These are phyloP conservation scores for Talaromyces sp. DNA, from an alignment of 2,329 filamentous ascomycete genomes.

Conservation along the genomic window DNA sequence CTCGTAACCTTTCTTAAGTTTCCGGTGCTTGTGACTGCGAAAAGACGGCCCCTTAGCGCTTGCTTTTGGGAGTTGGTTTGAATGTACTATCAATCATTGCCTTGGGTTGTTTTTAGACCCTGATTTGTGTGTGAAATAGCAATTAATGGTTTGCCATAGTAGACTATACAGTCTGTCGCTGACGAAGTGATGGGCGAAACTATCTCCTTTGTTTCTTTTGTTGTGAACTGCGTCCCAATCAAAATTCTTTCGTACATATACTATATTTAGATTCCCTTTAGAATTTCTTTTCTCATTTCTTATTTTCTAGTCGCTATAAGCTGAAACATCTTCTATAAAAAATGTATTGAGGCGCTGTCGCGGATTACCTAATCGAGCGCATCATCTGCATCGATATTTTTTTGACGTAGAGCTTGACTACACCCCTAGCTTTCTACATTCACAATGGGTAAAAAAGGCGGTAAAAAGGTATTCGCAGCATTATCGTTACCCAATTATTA, in stretches of 20 bases:
- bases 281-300: neutral
- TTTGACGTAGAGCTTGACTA: slow-evolving; percentile 16
- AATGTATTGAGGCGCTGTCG: neutral
- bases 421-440: slow-evolving; percentile 10
- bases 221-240: slow-evolving; percentile 6
- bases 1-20: slow-evolving; percentile 62
- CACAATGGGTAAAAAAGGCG: slow-evolving; percentile 37
- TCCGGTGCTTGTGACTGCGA: slow-evolving; percentile 18
- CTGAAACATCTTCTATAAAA: too few relatives aligned
- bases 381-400: slow-evolving; percentile 11
- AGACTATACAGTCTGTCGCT: slow-evolving; percentile 32
- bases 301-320: neutral
- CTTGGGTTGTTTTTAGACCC: slow-evolving; percentile 30
- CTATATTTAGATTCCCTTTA: neutral
- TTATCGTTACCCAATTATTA: neutral
- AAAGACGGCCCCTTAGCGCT: slow-evolving; percentile 21
- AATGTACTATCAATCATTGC: slow-evolving; percentile 36
- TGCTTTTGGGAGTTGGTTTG: slow-evolving; percentile 22
- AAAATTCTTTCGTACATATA: slow-evolving; percentile 11
- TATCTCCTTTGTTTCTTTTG: slow-evolving; percentile 27
- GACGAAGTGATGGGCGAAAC: slow-evolving; percentile 24
- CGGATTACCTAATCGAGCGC: slow-evolving; percentile 12
- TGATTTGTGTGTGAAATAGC: slow-evolving; percentile 34
- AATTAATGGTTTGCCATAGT: slow-evolving; percentile 35
- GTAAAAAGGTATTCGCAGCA: slow-evolving; percentile 28